A percentile compares a stretch with the other conserved stretches of the same genome.
phyloP scores from a whole-genome alignment of 192 early-diverging fungal species.

The Physocladia obscura region DNA sequence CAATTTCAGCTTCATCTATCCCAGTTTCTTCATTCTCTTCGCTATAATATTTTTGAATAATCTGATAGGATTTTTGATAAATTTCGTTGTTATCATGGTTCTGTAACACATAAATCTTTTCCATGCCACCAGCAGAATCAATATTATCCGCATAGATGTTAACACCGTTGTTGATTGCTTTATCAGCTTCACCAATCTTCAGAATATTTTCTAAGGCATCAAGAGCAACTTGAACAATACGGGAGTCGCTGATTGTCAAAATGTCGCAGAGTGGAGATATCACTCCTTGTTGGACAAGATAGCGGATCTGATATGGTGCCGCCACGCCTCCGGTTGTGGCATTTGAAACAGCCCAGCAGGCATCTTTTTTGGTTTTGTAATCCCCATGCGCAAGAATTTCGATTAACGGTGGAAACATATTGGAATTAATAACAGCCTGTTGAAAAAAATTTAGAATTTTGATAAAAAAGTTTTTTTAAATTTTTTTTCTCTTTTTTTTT shows the following conservation, averaged over 20 bases:
- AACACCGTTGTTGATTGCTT: constrained; percentile 55
- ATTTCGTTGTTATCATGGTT: constrained; percentile 93
- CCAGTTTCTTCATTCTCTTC: constrained; percentile 72
- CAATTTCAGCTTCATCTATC: constrained; percentile 69
- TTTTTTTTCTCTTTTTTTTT: too few relatives aligned
- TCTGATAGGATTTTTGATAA: constrained; percentile 92
- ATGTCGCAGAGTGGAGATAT: constrained; percentile 96
- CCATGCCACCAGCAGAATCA: constrained; percentile 93
- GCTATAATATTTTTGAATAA: constrained; percentile 95
- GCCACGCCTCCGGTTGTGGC: constrained; percentile 89
- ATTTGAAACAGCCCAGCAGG: constrained; percentile 99
- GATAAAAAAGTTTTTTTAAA: constrained; percentile 8
- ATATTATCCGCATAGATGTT: constrained; percentile 89
- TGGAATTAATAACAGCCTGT: constrained; percentile 91
- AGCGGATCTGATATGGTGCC: constrained; percentile 89
- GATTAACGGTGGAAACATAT: constrained; percentile 89
- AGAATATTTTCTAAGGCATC: constrained; percentile 98
- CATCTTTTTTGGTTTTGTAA: constrained; percentile 98
- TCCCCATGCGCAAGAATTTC: constrained; percentile 83
- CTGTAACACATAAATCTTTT: constrained; percentile 93
- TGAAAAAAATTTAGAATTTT: background rate
- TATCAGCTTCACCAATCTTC: constrained; percentile 90
- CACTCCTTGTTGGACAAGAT: constrained; percentile 86
- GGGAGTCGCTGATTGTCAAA: constrained; percentile 85
- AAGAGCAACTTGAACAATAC: constrained; percentile 94